Conservation (phyloP, 2,329 filamentous ascomycete species). For the Drechslera avenae region DNA sequence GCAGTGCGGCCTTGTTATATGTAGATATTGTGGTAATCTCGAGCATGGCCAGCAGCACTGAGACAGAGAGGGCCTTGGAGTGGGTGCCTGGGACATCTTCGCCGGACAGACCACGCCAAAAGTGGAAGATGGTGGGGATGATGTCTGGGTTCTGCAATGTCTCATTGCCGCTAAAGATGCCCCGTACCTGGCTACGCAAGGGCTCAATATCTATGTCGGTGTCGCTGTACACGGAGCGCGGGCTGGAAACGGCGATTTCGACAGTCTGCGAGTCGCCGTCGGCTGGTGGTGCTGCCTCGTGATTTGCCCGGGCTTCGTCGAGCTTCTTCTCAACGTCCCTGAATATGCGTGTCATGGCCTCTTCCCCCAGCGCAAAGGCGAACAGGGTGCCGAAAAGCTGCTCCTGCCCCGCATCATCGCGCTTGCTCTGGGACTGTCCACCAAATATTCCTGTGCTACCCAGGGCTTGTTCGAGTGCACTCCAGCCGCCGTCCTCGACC, state of each 20-base stretch:
- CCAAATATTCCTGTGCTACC: conserved; percentile 64
- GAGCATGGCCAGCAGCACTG: conserved; percentile 44
- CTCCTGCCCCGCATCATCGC: conserved; percentile 57
- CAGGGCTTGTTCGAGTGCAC: conserved; percentile 71
- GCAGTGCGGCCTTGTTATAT: conserved; percentile 47
- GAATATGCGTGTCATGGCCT: conserved; percentile 73
- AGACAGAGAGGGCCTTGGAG: conserved; percentile 44
- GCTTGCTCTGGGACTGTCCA: conserved; percentile 37
- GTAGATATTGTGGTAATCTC: conserved; percentile 43
- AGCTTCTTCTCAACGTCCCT: conserved; percentile 44
- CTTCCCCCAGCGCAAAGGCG: conserved; percentile 79
- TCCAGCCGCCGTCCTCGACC: conserved; percentile 79
- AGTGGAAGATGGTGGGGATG: conserved; percentile 47
- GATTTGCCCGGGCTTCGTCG: conserved; percentile 20
- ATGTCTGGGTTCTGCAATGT: conserved; percentile 50
- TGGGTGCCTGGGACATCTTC: conserved; percentile 38
- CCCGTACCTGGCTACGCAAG: conserved; percentile 38
- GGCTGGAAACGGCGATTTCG: conserved; percentile 35
- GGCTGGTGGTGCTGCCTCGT: conserved; percentile 9
- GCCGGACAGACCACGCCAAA: conserved; percentile 46
- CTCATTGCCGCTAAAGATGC: conserved; percentile 49
- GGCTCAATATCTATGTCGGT: conserved; percentile 34
- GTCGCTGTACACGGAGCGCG: conserved; percentile 35
- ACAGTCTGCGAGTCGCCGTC: conserved; percentile 14
- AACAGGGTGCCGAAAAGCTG: conserved; percentile 84